Percentiles rank a stretch among this genome's conserved stretches.
Conservation (phyloP, 805 yeast genomes). For the Candida nonsorbophila region DNA sequence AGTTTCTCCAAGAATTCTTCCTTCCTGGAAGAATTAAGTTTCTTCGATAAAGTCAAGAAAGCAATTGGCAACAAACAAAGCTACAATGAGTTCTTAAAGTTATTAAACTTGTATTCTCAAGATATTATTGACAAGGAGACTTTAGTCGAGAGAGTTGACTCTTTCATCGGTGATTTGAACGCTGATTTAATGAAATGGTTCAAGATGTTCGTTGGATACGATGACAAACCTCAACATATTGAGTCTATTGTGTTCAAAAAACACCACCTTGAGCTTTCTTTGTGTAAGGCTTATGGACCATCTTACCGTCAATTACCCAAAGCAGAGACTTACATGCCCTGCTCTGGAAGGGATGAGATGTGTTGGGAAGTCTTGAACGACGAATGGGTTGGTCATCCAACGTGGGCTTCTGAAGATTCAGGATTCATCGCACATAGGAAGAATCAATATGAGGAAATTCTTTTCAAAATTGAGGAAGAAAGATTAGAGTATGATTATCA, state of each 20-base stretch:
- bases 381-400: conserved; percentile 99
- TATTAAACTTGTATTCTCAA: conserved; percentile 82
- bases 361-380: conserved; percentile 98
- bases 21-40: conserved; percentile 77
- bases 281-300: conserved; percentile 94
- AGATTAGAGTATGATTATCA: conserved; percentile 95
- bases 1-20: conserved; percentile 47
- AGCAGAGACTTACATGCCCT: conserved; percentile 92
- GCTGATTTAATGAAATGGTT: conserved; percentile 86
- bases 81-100: conserved; percentile 87
- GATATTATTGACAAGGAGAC: conserved; percentile 82
- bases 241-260: conserved; percentile 86
- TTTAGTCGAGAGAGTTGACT: conserved; percentile 77
- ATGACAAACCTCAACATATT: conserved; percentile 77
- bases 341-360: conserved; percentile 97
- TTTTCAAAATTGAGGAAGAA: conserved; percentile 94
- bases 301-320: conserved; percentile 90
- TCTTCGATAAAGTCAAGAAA: conserved; percentile 89
- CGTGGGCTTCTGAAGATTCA: conserved; percentile 99
- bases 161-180: conserved; percentile 72
- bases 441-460: conserved; percentile 94
- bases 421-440: conserved; percentile 99
- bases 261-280: conserved; percentile 82
- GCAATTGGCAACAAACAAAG: conserved; percentile 83
- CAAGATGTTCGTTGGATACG: conserved; percentile 84